Evolutionary conservation across 345 rosid species (phyloP), one percentile per base, ranked within the genome.

Genomic region (Ceriops decandra): DNA sequence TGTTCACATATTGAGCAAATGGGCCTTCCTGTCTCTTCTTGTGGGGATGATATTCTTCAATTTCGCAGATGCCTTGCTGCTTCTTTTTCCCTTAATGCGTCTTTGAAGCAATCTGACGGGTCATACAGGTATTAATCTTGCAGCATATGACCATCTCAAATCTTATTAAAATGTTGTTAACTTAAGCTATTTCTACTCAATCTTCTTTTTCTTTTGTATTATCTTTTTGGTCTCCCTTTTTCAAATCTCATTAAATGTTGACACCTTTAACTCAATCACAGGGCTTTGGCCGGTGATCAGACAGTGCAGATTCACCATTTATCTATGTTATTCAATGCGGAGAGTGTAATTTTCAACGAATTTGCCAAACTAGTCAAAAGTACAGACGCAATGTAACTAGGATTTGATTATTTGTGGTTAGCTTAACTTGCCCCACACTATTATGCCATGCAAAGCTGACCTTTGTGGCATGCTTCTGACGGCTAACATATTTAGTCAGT

Each of bases 81-180:
- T 62, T 85, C 97, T 13, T 91, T 93, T 83, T 93, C 91, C 82
- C 90, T 89, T 65, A 89, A 91, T 78, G 98, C 97, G 36, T 97
- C 96, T 63, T 72, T 84, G 79, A 89, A 85, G 82, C 96, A 91
- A 76, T 87, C 96, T 13, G 95, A 93, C 21, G 92, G 96, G 32
- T 81, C 81, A 60, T 93, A 90, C 86, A 89, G 95, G 97, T 93
- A 71, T 2, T 33, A 26, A 56, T 71, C 32, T 51, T 31, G 20
- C 54, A 56, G 64, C 11, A 5, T 33, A 31, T 66, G 69, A 16
- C 32, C 32, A 31, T 31, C 31, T 63, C 36, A 59, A 52, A 59
- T 62, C 27, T 51, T 35, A 52, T 60, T 53, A 24, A 27, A 22
- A 35, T 32, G 6, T 52, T 31, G 36, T 33, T 9, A 11, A 42